Conservation (phyloP, 2,329 filamentous ascomycete species). For the Colletotrichum lentis region DNA sequence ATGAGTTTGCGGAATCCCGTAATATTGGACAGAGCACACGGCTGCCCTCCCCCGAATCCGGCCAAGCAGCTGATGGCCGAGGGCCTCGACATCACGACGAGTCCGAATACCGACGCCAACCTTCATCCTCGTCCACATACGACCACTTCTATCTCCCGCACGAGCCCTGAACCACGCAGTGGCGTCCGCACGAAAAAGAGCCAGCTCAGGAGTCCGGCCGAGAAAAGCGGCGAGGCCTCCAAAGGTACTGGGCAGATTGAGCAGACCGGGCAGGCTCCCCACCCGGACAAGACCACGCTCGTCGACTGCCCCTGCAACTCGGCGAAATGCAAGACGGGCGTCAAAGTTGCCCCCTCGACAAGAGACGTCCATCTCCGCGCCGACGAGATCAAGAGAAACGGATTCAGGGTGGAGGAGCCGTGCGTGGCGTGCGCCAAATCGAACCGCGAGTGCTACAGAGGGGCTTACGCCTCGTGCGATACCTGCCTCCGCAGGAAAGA, state of each 20-base stretch:
- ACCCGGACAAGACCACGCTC: not conserved
- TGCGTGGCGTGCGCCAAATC: not conserved
- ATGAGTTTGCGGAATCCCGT: not conserved
- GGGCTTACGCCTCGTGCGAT: not conserved
- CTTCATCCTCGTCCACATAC: not conserved
- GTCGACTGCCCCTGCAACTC: not conserved
- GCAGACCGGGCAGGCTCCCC: not conserved
- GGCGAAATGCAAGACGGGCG: not conserved
- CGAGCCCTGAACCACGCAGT: not conserved
- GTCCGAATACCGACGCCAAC: not conserved
- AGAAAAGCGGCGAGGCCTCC: too few species aligned
- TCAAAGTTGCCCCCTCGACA: not conserved
- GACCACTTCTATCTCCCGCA: too few species aligned
- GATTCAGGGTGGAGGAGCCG: not conserved
- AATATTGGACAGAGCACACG: not conserved
- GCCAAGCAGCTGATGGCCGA: too few species aligned
- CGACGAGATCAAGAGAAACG: not conserved
- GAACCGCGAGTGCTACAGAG: not conserved
- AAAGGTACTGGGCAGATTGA: not conserved
- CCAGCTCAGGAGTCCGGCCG: fast-evolving
- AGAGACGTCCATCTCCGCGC: not conserved
- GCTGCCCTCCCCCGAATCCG: not conserved
- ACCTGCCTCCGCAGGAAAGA: not conserved
- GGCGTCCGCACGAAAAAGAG: not conserved
- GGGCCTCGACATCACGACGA: too few species aligned